These are phyloP conservation scores for Turnera subulata DNA, from an alignment of 345 rosid genomes.

Conservation along the genomic window DNA sequence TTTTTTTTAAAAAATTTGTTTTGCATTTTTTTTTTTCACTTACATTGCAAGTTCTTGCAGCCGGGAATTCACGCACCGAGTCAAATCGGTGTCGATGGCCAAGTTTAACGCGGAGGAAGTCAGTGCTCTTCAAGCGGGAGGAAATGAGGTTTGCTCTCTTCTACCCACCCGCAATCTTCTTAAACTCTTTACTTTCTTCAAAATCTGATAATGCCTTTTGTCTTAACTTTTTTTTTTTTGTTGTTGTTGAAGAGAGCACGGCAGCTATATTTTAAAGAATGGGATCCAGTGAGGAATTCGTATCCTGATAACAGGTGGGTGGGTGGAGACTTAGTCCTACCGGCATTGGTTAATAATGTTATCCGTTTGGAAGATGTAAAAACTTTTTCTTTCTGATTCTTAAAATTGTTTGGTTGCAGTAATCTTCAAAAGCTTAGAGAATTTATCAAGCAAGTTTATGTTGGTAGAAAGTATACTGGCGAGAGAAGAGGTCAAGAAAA, in stretches of 20 bases:
- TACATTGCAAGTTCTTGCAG: constrained; percentile 29
- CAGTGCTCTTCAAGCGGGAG: constrained; percentile 66
- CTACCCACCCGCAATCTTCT: neutral
- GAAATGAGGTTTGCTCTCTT: constrained; percentile 63
- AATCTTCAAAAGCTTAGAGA: constrained; percentile 63
- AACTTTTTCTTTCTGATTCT: constrained; percentile 23
- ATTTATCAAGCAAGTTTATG: constrained; percentile 82
- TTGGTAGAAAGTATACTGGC: constrained; percentile 58
- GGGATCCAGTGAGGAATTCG: constrained; percentile 66
- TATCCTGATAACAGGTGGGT: constrained; percentile 84
- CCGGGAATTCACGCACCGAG: constrained; percentile 87
- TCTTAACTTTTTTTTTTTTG: neutral
- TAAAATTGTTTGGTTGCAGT: constrained; percentile 44
- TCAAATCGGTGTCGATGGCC: constrained; percentile 91
- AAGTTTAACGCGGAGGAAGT: constrained; percentile 83
- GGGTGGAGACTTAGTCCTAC: too few relatives aligned
- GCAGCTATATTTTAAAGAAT: constrained; percentile 59
- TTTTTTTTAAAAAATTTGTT: neutral
- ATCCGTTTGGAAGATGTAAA: neutral
- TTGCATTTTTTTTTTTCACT: neutral
- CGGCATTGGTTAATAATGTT: too few relatives aligned
- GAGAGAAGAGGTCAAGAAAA: constrained; percentile 42
- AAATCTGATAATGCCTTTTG: constrained; percentile 4
- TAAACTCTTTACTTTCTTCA: neutral
- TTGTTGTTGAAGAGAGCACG: constrained; percentile 58